These are phyloP conservation scores for Pseudotsuga menziesii DNA, from an alignment of 75 land plant species.

Conservation along the genomic window DNA sequence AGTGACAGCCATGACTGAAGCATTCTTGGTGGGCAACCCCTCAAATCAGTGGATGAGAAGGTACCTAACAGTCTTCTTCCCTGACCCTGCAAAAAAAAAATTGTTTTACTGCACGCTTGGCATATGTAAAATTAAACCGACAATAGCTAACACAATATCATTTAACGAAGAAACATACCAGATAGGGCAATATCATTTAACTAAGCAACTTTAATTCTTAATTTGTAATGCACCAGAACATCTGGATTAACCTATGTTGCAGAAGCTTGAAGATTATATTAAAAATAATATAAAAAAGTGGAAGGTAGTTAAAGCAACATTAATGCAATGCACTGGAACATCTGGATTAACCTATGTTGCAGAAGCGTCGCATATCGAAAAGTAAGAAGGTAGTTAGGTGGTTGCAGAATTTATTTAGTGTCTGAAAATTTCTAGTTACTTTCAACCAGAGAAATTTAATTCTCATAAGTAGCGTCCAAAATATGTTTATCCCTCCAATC, in stretches of 20 bases:
- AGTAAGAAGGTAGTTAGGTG: not conserved
- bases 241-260: not conserved
- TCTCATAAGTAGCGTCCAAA: too few relatives aligned
- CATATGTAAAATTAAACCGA: too few relatives aligned
- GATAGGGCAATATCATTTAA: too few relatives aligned
- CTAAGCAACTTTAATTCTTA: too few relatives aligned
- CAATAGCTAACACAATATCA: too few relatives aligned
- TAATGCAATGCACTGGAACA: not conserved
- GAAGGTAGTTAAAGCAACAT: not conserved
- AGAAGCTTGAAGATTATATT: not conserved
- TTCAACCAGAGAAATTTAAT: not conserved
- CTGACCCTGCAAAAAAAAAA: conserved; percentile 39
- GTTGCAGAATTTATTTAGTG: not conserved
- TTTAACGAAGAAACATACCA: too few relatives aligned
- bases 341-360: not conserved
- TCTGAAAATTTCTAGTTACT: not conserved
- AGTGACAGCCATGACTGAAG: conserved; percentile 49
- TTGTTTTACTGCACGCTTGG: too few relatives aligned
- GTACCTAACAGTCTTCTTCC: conserved; percentile 68
- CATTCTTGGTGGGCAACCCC: conserved; percentile 55
- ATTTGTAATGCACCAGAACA: not conserved
- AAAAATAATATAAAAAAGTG: not conserved
- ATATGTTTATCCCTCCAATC: too few relatives aligned
- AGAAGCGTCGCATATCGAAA: not conserved
- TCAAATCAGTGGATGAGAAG: conserved; percentile 82